Conservation (phyloP, 1,139 yeast genomes). For the Suhomyces atakaporum region DNA sequence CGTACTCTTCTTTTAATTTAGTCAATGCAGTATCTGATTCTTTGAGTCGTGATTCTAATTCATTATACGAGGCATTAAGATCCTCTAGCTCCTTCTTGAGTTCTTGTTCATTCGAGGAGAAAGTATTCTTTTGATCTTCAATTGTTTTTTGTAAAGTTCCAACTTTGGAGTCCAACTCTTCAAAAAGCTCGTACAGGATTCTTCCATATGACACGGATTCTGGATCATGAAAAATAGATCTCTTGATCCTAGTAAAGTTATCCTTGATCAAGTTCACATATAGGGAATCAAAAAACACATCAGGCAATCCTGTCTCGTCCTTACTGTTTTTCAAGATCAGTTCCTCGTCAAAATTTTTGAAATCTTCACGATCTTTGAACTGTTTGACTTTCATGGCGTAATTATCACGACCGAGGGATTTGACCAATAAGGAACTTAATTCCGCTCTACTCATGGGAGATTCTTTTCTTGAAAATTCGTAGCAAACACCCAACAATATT, state of each 20-base stretch:
- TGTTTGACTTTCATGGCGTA: conserved; percentile 74
- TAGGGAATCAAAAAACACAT: conserved; percentile 66
- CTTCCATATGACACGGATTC: conserved; percentile 64
- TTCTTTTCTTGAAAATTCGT: conserved; percentile 73
- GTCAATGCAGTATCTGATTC: conserved; percentile 37
- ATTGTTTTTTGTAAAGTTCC: conserved; percentile 27
- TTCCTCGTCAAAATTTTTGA: conserved; percentile 58
- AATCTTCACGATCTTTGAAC: conserved; percentile 59
- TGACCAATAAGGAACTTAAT: conserved; percentile 62
- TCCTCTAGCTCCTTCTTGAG: conserved; percentile 27
- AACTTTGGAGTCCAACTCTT: conserved; percentile 54
- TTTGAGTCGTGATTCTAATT: conserved; percentile 36
- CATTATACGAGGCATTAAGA: conserved; percentile 26
- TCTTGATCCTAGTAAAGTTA: conserved; percentile 65
- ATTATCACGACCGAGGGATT: conserved; percentile 79
- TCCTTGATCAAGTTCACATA: conserved; percentile 72
- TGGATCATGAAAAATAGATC: conserved; percentile 77
- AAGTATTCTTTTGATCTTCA: conserved; percentile 28
- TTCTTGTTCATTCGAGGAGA: conserved; percentile 23
- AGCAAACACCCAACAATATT: conserved; percentile 71
- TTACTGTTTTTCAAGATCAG: conserved; percentile 28
- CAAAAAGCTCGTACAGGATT: conserved; percentile 71
- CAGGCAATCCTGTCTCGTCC: conserved; percentile 86
- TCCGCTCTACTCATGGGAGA: conserved; percentile 73
- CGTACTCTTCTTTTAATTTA: conserved; percentile 22